Evolutionary conservation across 805 yeast genomes (phyloP), one percentile per base, ranked within the genome.

Genomic region (Wickerhamomyces bovis): DNA sequence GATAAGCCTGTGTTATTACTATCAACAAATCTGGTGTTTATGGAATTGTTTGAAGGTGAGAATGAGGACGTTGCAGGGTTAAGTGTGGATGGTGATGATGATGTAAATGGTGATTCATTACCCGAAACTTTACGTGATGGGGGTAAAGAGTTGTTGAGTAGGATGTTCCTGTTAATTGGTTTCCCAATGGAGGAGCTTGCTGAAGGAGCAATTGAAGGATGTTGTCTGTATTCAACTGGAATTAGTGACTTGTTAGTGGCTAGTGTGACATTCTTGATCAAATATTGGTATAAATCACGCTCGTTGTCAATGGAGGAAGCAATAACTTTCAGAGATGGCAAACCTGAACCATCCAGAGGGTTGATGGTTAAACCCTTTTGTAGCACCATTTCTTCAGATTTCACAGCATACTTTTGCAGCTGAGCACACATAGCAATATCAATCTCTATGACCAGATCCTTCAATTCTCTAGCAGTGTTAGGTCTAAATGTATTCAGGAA

Each of bases 341-440:
- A 58, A 40, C 76, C 69, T 25, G 75, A 71, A 1, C 71, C 71
- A 45, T 72, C 70, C 42, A 92, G 68, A 3, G 98, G 98, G 42
- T 85, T 70, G 6, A 94, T 74, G 49, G 85, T 80, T 38, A 89
- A 85, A 23, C 97, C 98, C 18, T 86, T 75, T 58, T 90, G 89
- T 68, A 94, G 76, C 16, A 87, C 75, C 47, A 86, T 73, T 19
- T 88, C 86, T 66, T 92, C 98, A 44, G 82, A 78, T 75, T 88
- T 85, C 26, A 92, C 86, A 4, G 97, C 83, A 64, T 84, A 92
- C 61, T 89, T 89, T 57, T 87, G 92, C 46, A 94, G 70, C 65
- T 92, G 97, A 44, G 90, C 79, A 51, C 88, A 80, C 73, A 92
- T 70, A 10, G 97, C 98, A 42, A 88, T 80, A 65, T 94, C 98